A percentile compares a stretch with the other conserved stretches of the same genome.
phyloP scores from a whole-genome alignment of 2,329 filamentous ascomycete species.

The Talaromyces verruculosus region DNA sequence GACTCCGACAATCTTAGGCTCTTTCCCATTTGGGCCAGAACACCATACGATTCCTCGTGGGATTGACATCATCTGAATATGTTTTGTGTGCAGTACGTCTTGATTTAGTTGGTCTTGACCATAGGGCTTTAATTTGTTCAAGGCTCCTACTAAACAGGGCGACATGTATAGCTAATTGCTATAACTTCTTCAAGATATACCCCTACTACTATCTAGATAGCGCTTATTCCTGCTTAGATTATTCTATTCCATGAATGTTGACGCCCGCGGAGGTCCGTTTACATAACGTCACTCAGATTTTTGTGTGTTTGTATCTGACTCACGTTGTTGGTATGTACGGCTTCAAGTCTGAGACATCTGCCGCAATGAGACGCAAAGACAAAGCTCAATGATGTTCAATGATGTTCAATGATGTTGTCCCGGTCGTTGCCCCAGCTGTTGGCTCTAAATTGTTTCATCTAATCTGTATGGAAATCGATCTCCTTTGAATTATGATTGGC shows the following conservation, averaged over 20 bases:
- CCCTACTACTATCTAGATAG: not conserved
- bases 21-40: not conserved
- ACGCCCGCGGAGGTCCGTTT: not conserved
- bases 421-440: not conserved
- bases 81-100: not conserved
- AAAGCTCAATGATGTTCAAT: not conserved
- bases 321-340: not conserved
- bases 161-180: not conserved
- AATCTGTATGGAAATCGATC: not conserved
- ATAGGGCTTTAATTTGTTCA: not conserved
- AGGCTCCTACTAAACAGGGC: not conserved
- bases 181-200: not conserved
- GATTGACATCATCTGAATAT: not conserved
- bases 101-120: not conserved
- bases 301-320: too few species aligned
- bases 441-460: not conserved
- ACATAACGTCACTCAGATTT: not conserved
- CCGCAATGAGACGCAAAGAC: not conserved
- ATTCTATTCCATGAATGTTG: not conserved
- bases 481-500: not conserved
- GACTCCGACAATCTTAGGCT: conserved; percentile 1
- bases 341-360: not conserved
- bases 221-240: not conserved
- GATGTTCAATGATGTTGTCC: not conserved
- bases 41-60: not conserved